Evolutionary conservation across 2,329 filamentous ascomycete genomes (phyloP).

Genomic region (Penicillium sp.): DNA sequence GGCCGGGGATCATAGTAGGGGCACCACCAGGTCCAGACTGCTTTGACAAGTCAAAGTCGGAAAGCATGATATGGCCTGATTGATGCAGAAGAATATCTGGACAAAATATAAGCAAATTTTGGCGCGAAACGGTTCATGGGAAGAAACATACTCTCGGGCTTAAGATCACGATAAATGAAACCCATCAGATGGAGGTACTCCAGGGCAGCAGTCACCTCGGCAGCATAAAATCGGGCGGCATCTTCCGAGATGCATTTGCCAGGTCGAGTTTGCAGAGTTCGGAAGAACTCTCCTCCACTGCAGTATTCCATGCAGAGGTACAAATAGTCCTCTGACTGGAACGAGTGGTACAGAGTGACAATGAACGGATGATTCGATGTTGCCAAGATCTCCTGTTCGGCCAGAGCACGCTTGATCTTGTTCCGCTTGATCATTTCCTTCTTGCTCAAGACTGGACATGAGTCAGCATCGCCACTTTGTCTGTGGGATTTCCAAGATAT

Average conservation of each 20-base stretch:
- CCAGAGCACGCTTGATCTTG: slow-evolving; percentile 97
- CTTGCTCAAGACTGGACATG: slow-evolving; percentile 79
- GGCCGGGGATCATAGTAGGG: slow-evolving; percentile 94
- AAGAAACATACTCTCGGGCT: slow-evolving; percentile 81
- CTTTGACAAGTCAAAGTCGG: slow-evolving; percentile 97
- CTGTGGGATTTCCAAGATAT: not conserved
- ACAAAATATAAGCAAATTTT: slow-evolving; percentile 36
- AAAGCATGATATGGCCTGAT: slow-evolving; percentile 99
- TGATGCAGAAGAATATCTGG: slow-evolving; percentile 92
- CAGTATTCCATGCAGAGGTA: slow-evolving; percentile 99
- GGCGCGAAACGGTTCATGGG: not conserved
- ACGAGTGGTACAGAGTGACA: slow-evolving; percentile 96
- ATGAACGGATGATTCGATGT: slow-evolving; percentile 99
- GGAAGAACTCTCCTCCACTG: slow-evolving; percentile 97
- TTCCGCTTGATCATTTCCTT: slow-evolving; percentile 99
- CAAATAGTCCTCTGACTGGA: slow-evolving; percentile 97
- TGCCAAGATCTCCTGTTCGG: slow-evolving; percentile 95
- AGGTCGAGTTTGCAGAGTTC: slow-evolving; percentile 86
- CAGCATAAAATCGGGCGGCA: slow-evolving; percentile 94
- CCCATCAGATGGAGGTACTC: slow-evolving; percentile 99
- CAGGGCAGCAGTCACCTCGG: slow-evolving; percentile 91
- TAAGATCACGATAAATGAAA: slow-evolving; percentile 97
- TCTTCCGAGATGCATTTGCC: slow-evolving; percentile 98
- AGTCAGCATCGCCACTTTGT: slow-evolving; percentile 38
- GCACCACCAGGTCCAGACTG: slow-evolving; percentile 95